Evolutionary conservation across 495 filamentous ascomycete species (phyloP).

Genomic region (Annulohypoxylon nitens): DNA sequence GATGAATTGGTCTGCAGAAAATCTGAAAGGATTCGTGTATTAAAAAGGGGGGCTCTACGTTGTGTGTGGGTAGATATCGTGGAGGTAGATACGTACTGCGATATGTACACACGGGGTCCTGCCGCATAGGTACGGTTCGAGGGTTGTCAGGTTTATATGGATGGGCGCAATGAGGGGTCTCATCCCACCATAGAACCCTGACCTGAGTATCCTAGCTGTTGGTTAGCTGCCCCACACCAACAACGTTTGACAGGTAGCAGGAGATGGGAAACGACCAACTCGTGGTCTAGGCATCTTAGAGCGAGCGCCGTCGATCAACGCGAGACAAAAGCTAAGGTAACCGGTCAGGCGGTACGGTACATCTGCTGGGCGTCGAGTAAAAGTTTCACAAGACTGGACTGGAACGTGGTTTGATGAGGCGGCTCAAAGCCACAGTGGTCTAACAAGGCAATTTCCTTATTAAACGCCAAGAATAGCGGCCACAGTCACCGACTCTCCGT

Average conservation of each 20-base stretch:
- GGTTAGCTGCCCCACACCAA: conserved; percentile 30
- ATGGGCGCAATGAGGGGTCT: conserved; percentile 43
- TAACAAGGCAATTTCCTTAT: conserved; percentile 22
- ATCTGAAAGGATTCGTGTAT: conserved; percentile 24
- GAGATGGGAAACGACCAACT: conserved; percentile 31
- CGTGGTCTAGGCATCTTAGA: conserved; percentile 37
- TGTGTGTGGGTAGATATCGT: conserved; percentile 22
- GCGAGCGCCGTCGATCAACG: conserved; percentile 34
- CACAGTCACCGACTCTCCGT: conserved; percentile 45
- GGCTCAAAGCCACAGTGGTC: conserved; percentile 41
- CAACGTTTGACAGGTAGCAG: conserved; percentile 31
- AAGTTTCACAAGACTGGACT: conserved; percentile 33
- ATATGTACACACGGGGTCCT: conserved; percentile 20
- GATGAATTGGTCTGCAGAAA: conserved; percentile 22
- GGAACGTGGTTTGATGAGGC: conserved; percentile 47
- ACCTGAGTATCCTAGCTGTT: neutral
- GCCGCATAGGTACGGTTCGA: conserved; percentile 37
- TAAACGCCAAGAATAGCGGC: conserved; percentile 28
- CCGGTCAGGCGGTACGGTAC: conserved; percentile 15
- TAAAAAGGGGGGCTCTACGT: conserved; percentile 11
- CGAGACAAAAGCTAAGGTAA: conserved; percentile 23
- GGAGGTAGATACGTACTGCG: neutral
- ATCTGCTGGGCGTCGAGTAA: neutral
- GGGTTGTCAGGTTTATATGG: conserved; percentile 45
- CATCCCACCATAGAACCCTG: conserved; percentile 17